Evolutionary conservation across 176 grass and related monocot species (phyloP).

Genomic region (Triticum timopheevii): DNA sequence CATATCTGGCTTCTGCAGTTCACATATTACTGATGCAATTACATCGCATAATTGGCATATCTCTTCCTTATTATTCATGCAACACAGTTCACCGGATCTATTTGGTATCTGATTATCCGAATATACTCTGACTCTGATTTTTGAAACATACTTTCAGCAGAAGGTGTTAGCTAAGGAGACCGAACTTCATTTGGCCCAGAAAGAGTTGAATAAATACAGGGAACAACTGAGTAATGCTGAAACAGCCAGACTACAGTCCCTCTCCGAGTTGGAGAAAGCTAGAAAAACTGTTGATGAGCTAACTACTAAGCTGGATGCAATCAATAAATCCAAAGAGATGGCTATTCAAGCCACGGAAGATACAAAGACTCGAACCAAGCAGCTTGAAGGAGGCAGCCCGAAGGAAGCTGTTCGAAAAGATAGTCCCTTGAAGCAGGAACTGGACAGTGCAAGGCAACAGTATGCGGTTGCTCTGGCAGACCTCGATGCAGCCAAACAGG

Average conservation of each 20-base stretch:
- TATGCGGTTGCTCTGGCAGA: slow-evolving; percentile 15
- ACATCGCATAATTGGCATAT: slow-evolving; percentile 23
- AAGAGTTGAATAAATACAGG: slow-evolving; percentile 54
- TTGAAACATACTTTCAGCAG: slow-evolving; percentile 41
- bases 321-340: slow-evolving; percentile 84
- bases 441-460: slow-evolving; percentile 46
- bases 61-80: slow-evolving; percentile 7
- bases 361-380: slow-evolving; percentile 71
- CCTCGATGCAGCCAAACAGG: slow-evolving; percentile 87
- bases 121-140: slow-evolving; percentile 28
- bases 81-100: slow-evolving; percentile 15
- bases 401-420: slow-evolving; percentile 58
- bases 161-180: slow-evolving; percentile 81
- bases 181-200: slow-evolving; percentile 82
- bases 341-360: slow-evolving; percentile 73
- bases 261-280: slow-evolving; percentile 83
- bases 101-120: slow-evolving; percentile 15
- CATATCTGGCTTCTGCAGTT: neutral
- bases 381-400: slow-evolving; percentile 57
- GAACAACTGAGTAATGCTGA: slow-evolving; percentile 14
- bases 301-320: slow-evolving; percentile 57
- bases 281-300: slow-evolving; percentile 78
- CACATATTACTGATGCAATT: neutral
- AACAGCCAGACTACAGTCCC: slow-evolving; percentile 71
- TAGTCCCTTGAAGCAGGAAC: slow-evolving; percentile 68